Base-by-base conservation (phyloP, 495 filamentous ascomycete species). In the Penicillium atrosanguineum region DNA sequence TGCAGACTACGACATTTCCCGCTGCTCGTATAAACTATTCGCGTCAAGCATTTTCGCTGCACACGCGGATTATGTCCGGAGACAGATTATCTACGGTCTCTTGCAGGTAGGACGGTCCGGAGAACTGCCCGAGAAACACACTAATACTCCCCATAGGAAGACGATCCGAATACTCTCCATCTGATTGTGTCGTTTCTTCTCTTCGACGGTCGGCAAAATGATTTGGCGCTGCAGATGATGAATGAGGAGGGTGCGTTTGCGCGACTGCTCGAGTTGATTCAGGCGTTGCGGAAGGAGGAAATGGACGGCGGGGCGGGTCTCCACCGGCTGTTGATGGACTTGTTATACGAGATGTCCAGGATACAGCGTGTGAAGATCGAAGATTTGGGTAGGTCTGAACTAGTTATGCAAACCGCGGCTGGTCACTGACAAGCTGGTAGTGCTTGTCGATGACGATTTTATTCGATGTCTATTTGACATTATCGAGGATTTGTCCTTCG, bases 271-370 rank as follows among this genome's bases (percentile, higher is more conserved):
- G 90, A 96, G 56, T 75, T 97, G 26, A 87, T 97, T 53, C 82
- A 86, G 62, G 73, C 71, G 15, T 76, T 80, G 44, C 80, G 77
- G 49, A 75, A 78, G 12, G 76, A 83, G 38, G 87, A 92, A 63
- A 74, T 79, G 51, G 77, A 84, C 26, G 86, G 89, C 64, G 74
- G 75, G 42, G 74, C 79, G 15, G 81, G 85, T 43, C 75, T 97
- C 52, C 91, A 96, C 76, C 81, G 87, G 26, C 72, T 91, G 29
- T 75, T 96, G 25, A 78, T 98, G 70, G 88, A 97, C 70, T 73
- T 98, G 53, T 77, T 97, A 58, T 98, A 96, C 69, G 94, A 97
- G 76, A 96, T 97, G 90, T 95, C 90, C 39, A 82, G 95, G 44
- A 90, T 97, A 68, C 93, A 97, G 71, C 78, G 85, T 44, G 66